Conservation (phyloP, 2,329 filamentous ascomycete species). For the Pezizomycotina sp. region DNA sequence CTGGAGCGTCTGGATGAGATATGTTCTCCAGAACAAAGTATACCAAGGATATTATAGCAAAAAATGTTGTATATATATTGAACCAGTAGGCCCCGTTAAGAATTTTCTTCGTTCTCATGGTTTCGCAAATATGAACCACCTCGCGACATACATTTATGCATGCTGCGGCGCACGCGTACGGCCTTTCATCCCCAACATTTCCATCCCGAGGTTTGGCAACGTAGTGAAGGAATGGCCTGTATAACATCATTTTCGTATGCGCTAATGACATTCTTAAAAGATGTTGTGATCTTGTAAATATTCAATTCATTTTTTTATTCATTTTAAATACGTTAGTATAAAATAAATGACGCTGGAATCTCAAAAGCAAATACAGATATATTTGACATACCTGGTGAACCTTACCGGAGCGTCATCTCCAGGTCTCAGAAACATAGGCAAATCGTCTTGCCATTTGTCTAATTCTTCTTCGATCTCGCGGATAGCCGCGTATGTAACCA, state of each 20-base stretch:
- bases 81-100: slow-evolving; percentile 79
- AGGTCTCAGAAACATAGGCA: slow-evolving; percentile 64
- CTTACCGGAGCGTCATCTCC: slow-evolving; percentile 53
- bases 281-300: slow-evolving; percentile 42
- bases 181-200: slow-evolving; percentile 45
- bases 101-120: slow-evolving; percentile 57
- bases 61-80: slow-evolving; percentile 69
- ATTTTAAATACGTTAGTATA: too few relatives aligned
- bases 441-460: slow-evolving; percentile 44
- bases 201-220: slow-evolving; percentile 44
- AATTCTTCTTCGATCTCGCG: slow-evolving; percentile 49
- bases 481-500: slow-evolving; percentile 47
- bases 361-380: neutral
- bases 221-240: slow-evolving; percentile 70
- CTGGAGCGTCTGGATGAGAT: slow-evolving; percentile 53
- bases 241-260: slow-evolving; percentile 67
- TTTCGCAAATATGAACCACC: slow-evolving; percentile 62
- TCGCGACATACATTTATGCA: slow-evolving; percentile 46
- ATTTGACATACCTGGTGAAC: slow-evolving; percentile 21
- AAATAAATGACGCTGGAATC: too few relatives aligned
- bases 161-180: slow-evolving; percentile 55
- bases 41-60: slow-evolving; percentile 60
- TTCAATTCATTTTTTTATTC: slow-evolving; percentile 14
- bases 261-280: slow-evolving; percentile 64
- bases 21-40: slow-evolving; percentile 71